phyloP scores from a whole-genome alignment of 768 basidiomycete species.

The Lentinula aciculospora region DNA sequence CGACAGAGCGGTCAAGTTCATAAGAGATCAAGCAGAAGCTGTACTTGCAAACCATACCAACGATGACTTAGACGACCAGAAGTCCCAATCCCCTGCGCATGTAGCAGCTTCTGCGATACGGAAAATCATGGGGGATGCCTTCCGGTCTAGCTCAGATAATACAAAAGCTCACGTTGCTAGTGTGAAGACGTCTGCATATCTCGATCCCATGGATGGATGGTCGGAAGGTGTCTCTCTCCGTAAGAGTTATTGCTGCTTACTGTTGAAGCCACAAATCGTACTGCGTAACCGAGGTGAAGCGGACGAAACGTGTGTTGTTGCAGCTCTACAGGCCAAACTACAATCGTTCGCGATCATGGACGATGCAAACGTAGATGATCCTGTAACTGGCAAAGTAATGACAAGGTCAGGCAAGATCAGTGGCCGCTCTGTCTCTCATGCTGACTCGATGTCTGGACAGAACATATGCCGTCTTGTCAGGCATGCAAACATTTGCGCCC shows the following conservation, averaged over 20 bases:
- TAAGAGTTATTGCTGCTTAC: conserved; percentile 76
- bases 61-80: conserved; percentile 18
- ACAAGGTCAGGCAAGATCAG: not conserved
- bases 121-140: conserved; percentile 52
- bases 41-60: conserved; percentile 16
- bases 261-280: conserved; percentile 88
- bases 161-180: conserved; percentile 19
- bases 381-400: conserved; percentile 71
- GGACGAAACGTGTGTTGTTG: conserved; percentile 63
- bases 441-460: conserved; percentile 28
- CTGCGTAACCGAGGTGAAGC: conserved; percentile 51
- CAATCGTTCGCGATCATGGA: conserved; percentile 82
- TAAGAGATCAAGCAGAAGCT: conserved; percentile 73
- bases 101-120: conserved; percentile 63
- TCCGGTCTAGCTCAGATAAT: conserved; percentile 39
- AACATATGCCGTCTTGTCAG: conserved; percentile 72
- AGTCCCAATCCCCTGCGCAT: conserved; percentile 44
- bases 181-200: conserved; percentile 23
- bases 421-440: not conserved
- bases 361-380: conserved; percentile 69
- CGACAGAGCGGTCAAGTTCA: conserved; percentile 75
- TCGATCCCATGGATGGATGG: conserved; percentile 69
- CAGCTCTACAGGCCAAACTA: conserved; percentile 76
- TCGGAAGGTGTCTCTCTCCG: conserved; percentile 60
- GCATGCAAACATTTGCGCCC: conserved; percentile 87